These are phyloP conservation scores for Avicennia marina DNA, from an alignment of 257 asterid species.

Conservation along the genomic window DNA sequence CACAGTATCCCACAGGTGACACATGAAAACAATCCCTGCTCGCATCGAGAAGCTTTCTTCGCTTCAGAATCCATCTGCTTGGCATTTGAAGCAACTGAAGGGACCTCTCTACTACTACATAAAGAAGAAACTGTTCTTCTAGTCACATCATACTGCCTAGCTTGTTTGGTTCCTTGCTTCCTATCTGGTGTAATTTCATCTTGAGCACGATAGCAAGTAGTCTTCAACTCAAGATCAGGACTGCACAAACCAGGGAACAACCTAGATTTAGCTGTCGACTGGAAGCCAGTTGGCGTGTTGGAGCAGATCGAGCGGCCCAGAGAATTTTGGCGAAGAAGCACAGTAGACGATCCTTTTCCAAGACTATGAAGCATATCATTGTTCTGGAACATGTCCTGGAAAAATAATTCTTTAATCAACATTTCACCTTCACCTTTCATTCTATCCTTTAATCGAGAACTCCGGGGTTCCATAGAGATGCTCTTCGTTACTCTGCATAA, in stretches of 20 bases:
- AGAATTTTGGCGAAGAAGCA: slow-evolving; percentile 68
- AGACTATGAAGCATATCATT: slow-evolving; percentile 61
- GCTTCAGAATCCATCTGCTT: slow-evolving; percentile 27
- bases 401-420: slow-evolving; percentile 76
- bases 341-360: slow-evolving; percentile 72
- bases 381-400: slow-evolving; percentile 72
- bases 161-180: slow-evolving; percentile 37
- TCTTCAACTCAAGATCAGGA: slow-evolving; percentile 46
- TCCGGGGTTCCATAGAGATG: slow-evolving; percentile 63
- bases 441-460: slow-evolving; percentile 84
- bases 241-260: slow-evolving; percentile 52
- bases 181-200: slow-evolving; percentile 28
- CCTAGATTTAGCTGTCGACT: slow-evolving; percentile 35
- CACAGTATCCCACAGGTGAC: slow-evolving; percentile 98
- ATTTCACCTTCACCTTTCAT: slow-evolving; percentile 85
- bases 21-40: slow-evolving; percentile 86
- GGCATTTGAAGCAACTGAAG: slow-evolving; percentile 26
- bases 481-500: slow-evolving; percentile 57
- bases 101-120: slow-evolving; percentile 25
- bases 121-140: slow-evolving; percentile 32
- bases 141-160: slow-evolving; percentile 26
- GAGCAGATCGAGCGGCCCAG: slow-evolving; percentile 30
- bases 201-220: slow-evolving; percentile 24
- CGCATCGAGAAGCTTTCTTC: slow-evolving; percentile 46
- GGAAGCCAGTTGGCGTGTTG: slow-evolving; percentile 35